phyloP scores from a whole-genome alignment of 495 filamentous ascomycete genomes.

The Coniosporium apollinis region DNA sequence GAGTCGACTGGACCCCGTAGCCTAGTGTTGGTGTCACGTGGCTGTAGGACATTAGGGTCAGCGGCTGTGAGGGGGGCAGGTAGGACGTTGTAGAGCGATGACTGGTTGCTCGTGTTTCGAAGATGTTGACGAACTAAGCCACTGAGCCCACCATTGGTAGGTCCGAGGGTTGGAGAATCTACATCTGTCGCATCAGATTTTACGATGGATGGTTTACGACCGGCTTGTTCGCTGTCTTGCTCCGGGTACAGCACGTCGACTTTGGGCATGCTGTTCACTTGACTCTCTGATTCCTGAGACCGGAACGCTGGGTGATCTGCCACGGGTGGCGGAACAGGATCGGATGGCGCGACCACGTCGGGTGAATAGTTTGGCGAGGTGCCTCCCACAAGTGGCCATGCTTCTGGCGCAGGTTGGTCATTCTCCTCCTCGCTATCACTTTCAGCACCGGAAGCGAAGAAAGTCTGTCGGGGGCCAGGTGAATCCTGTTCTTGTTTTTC shows the following conservation, averaged over 20 bases:
- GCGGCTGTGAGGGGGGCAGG: background rate
- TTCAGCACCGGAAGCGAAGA: slow-evolving; percentile 14
- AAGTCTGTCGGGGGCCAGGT: slow-evolving; percentile 16
- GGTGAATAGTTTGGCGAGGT: too few relatives aligned
- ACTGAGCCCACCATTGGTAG: slow-evolving; percentile 48
- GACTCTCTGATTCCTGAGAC: slow-evolving; percentile 4
- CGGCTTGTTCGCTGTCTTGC: background rate
- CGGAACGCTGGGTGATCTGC: slow-evolving; percentile 14
- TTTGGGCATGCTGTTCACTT: background rate
- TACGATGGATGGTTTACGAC: slow-evolving; percentile 14
- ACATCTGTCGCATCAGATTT: slow-evolving; percentile 8
- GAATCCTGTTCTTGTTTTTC: background rate
- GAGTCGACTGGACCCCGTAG: slow-evolving; percentile 10
- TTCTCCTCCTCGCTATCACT: slow-evolving; percentile 18
- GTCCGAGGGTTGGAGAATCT: slow-evolving; percentile 73
- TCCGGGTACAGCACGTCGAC: background rate
- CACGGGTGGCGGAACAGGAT: slow-evolving; percentile 8
- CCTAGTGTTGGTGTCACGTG: background rate
- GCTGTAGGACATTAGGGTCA: background rate
- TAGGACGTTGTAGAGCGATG: slow-evolving; percentile 48
- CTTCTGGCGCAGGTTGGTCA: slow-evolving; percentile 1
- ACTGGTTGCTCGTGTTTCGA: slow-evolving; percentile 62
- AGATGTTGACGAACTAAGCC: slow-evolving; percentile 78
- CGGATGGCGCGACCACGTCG: too few relatives aligned
- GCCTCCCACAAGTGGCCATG: too few relatives aligned